Evolutionary conservation across 257 asterid genomes (phyloP), one percentile per base, ranked within the genome.

Genomic region (Nyctanthes arbortristis): DNA sequence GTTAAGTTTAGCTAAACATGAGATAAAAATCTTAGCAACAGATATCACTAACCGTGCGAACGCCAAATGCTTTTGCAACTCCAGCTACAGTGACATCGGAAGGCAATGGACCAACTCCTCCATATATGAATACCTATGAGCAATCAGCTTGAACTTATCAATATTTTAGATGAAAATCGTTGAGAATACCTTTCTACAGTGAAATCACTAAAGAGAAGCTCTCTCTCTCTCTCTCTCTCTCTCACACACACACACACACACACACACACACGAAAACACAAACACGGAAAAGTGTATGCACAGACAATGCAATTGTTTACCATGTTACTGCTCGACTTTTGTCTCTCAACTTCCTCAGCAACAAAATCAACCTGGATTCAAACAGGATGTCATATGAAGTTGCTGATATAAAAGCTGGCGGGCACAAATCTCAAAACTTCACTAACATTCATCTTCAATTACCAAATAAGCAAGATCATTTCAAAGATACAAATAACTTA

Each of bases 61-160:
- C 97, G 74, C 96, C 96, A 84, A 89, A 93, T 67, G 99, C 96
- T 82, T 93, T 93, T 58, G 97, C 96, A 57, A 91, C 89, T 56
- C 99, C 97, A 58, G 97, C 95, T 66, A 89, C 74, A 64, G 97
- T 84, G 66, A 88, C 88, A 79, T 93, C 99, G 25, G 99, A 93
- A 65, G 80, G 96, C 75, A 91, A 80, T 31, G 96, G 92, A 62
- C 99, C 99, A 35, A 93, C 79, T 33, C 96, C 97, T 71, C 99
- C 97, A 67, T 79, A 85, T 61, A 93, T 80, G 83, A 91, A 87
- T 75, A 93, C 94, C 96, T 90, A 85, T 63, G 52, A 72, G 43
- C 12, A 10, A 61, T 28, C 35, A 49, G 45, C 61, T 63, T 32
- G 14, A 25, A 4, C 31, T 72, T 16, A 69, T n/a, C 5, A 22